Base-by-base conservation (phyloP, 2,329 filamentous ascomycete species). In the Trichoderma brevicompactum region DNA sequence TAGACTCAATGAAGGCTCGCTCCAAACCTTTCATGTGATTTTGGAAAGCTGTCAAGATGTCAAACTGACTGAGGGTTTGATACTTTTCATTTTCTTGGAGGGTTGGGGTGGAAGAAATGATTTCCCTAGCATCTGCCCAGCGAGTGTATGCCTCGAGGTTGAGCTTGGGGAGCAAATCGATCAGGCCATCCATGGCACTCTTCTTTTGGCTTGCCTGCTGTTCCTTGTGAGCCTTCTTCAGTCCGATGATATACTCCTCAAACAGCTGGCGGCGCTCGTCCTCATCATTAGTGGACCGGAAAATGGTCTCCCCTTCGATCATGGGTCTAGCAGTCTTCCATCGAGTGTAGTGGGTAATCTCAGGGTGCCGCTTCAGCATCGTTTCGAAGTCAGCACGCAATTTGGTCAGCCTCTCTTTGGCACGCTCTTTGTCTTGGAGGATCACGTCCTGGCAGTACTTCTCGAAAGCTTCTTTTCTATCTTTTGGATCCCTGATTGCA, bases 241-340 rank as follows among this genome's bases (percentile, higher is more conserved):
- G 87, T 62, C 94, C 89, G 67, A 89, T 79, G 65, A 96, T 87
- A 79, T 99, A 99, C 77, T 98, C 95, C 73, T 96, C 91, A 73
- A 97, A 99, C 55, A 99, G 84, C 75, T 93, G 90, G 68, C 91
- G 89, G 65, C 94, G 89, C 81, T 98, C 95, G 65, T 87, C 85
- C 72, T 99, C 95, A 74, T 94, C 86, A 71, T 90, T 91, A 49
- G 94, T 94, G 36, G 93, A 94, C 72, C 93, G 90, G 81, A 98
- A 99, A 66, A 96, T 95, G 54, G 92, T 95, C 82, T 99, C 95
- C 56, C 91, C 91, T 78, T 98, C 92, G 68, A 99, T 92, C 69
- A 97, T 96, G 9, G 93, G 92, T 56, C 92, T 89, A 61, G 94
- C 95, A 15, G 92, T 97, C 84, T 93, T 96, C 95, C 95, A 99